Conservation (phyloP, 2,329 filamentous ascomycete genomes). For the Calonectria pteridis region DNA sequence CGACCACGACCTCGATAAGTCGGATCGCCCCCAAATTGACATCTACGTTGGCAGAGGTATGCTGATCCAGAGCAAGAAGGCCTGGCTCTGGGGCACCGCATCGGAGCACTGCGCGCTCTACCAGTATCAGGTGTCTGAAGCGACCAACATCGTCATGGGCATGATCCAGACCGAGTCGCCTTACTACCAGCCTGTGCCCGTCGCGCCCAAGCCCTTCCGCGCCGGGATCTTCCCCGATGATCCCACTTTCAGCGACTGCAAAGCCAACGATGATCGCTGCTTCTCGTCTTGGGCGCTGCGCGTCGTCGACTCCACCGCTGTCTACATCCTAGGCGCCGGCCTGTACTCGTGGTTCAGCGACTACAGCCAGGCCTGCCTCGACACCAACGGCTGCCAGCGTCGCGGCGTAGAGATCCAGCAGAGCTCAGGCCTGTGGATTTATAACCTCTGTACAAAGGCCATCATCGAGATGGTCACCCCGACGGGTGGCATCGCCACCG, state of each 20-base stretch:
- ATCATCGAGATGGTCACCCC: constrained; percentile 77
- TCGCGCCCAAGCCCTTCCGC: constrained; percentile 74
- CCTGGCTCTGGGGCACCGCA: constrained; percentile 83
- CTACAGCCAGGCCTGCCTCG: constrained; percentile 79
- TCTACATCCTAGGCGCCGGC: constrained; percentile 80
- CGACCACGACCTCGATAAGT: constrained; percentile 87
- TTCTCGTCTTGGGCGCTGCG: constrained; percentile 84
- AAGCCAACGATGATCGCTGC: constrained; percentile 61
- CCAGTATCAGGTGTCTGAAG: constrained; percentile 87
- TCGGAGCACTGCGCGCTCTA: constrained; percentile 76
- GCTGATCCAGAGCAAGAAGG: constrained; percentile 78
- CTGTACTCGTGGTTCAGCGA: constrained; percentile 89
- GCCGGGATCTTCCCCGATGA: constrained; percentile 70
- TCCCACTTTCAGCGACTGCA: constrained; percentile 72
- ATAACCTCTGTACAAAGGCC: constrained; percentile 80
- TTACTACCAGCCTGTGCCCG: constrained; percentile 87
- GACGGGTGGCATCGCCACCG: constrained; percentile 66
- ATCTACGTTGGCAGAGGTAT: constrained; percentile 91
- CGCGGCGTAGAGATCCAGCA: constrained; percentile 82
- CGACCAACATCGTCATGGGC: constrained; percentile 83
- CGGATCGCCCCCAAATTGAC: constrained; percentile 81
- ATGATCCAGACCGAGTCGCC: constrained; percentile 92
- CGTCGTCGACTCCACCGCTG: constrained; percentile 73
- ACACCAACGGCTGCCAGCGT: constrained; percentile 75
- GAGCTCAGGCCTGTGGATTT: constrained; percentile 74